phyloP scores from a whole-genome alignment of 345 rosid genomes.

The Eucalyptus viminalis region DNA sequence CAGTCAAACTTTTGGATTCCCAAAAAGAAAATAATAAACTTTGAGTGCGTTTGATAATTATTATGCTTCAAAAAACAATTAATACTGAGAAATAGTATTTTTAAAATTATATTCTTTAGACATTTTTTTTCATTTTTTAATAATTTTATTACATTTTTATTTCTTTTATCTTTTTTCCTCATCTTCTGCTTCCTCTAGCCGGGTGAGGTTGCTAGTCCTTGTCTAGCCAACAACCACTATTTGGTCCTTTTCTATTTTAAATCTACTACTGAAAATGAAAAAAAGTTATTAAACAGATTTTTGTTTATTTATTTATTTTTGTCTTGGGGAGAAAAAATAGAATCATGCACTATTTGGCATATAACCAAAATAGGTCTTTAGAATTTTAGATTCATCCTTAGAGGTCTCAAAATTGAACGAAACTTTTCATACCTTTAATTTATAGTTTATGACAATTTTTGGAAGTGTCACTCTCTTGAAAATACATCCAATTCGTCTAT shows the following conservation, averaged over 20 bases:
- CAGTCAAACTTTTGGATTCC: neutral
- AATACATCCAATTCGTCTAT: neutral
- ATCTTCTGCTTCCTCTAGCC: rapidly evolving
- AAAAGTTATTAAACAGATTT: too few species aligned
- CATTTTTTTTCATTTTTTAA: too few species aligned
- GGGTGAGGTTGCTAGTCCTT: rapidly evolving
- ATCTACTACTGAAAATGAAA: rapidly evolving
- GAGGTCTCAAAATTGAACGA: neutral
- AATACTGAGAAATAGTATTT: rapidly evolving
- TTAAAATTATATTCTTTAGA: rapidly evolving
- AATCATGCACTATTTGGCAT: too few species aligned
- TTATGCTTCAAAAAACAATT: rapidly evolving
- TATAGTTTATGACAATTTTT: neutral
- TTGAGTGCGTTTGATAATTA: rapidly evolving
- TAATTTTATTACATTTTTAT: too few species aligned
- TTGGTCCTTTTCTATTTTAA: rapidly evolving
- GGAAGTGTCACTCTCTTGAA: rapidly evolving
- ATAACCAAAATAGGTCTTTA: neutral
- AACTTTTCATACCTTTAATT: neutral
- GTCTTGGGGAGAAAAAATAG: rapidly evolving
- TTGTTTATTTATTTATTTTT: too few species aligned
- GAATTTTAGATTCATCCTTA: neutral
- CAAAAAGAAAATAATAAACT: rapidly evolving
- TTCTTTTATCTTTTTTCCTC: too few species aligned
- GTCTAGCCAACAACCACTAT: too few species aligned